Base-by-base conservation (phyloP, 495 filamentous ascomycete genomes). In the Penicillium desertorum region DNA sequence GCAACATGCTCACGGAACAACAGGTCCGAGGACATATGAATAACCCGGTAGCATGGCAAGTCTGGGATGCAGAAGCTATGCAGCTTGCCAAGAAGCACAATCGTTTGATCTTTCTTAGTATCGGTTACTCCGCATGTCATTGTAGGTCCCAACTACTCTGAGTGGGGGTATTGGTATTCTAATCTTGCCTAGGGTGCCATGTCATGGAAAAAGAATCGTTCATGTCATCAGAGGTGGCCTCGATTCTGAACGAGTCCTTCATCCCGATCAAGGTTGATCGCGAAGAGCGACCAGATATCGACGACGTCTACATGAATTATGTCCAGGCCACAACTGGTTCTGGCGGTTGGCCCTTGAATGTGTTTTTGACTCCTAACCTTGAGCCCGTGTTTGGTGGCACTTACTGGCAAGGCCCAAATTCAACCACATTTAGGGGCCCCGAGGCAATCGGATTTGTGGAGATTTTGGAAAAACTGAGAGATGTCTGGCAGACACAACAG, bases 291-390 rank as follows among this genome's bases (percentile, higher is more conserved):
- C 94, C 95, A 2, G 92, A 98, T 69, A 84, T 98, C 62, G 94
- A 98, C 68, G 87, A 91, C 51, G 92, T 98, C 56, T 98, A 98
- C 69, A 96, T 97, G 89, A 96, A 96, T 74, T 98, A 95, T 75
- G 90, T 95, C 30, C 90, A 96, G 76, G 93, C 92, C 5, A 92
- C 93, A 16, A 96, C 87, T 36, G 91, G 91, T 19, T 91, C 87
- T 2, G 95, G 92, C 3, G 94, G 94, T 25, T 98, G 95, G 95
- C 94, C 94, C 11, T 79, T 98, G 45, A 98, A 97, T 69, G 90
- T 97, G 20, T 98, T 98, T 67, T 79, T 98, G 25, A 98, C 95
- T 0, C 95, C 95, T 0, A 85, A 93, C 62, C 81, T 98, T 6
- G 88, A 96, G 59, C 94, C 94, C 1, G 86, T 98, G 20, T 98